Conservation (phyloP, 1,139 yeast genomes). For the Spencermartinsiella ligniputridi region DNA sequence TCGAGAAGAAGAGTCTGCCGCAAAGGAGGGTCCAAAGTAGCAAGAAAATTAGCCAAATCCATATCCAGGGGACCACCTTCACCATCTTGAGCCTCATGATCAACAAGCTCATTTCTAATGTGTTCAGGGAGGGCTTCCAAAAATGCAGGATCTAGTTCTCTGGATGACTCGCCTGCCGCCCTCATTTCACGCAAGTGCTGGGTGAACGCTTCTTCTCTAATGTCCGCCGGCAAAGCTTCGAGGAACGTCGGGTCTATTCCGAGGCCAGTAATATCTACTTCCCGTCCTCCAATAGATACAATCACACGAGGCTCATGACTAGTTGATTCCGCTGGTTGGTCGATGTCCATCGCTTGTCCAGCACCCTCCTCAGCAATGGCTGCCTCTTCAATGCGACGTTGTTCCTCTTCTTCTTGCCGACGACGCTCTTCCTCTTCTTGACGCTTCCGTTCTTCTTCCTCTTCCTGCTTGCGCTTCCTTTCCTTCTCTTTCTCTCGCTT, state of each 20-base stretch:
- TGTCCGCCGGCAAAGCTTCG: constrained; percentile 86
- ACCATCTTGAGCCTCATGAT: constrained; percentile 48
- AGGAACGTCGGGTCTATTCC: constrained; percentile 91
- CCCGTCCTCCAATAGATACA: constrained; percentile 72
- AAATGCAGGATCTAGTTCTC: constrained; percentile 80
- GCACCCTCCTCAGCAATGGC: constrained; percentile 18
- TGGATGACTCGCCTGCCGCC: constrained; percentile 39
- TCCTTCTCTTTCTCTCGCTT: constrained; percentile 26
- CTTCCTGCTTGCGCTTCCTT: constrained; percentile 18
- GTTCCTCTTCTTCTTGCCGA: constrained; percentile 20
- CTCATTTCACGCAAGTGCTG: constrained; percentile 71
- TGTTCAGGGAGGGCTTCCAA: constrained; percentile 75
- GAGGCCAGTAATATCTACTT: constrained; percentile 82
- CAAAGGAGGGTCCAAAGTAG: constrained; percentile 34
- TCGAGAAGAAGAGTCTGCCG: constrained; percentile 35
- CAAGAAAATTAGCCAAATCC: constrained; percentile 32
- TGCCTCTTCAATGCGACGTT: constrained; percentile 17
- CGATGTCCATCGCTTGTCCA: constrained; percentile 11
- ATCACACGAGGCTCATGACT: constrained; percentile 49
- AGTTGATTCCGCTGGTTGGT: constrained; percentile 12
- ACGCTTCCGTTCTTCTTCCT: constrained; percentile 33
- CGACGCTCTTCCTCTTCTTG: constrained; percentile 15
- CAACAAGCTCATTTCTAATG: constrained; percentile 67
- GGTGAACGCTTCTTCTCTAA: constrained; percentile 88
- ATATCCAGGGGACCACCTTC: constrained; percentile 21